These are phyloP conservation scores for Cornus controversa DNA, from an alignment of 148 eudicot genomes.

Conservation along the genomic window DNA sequence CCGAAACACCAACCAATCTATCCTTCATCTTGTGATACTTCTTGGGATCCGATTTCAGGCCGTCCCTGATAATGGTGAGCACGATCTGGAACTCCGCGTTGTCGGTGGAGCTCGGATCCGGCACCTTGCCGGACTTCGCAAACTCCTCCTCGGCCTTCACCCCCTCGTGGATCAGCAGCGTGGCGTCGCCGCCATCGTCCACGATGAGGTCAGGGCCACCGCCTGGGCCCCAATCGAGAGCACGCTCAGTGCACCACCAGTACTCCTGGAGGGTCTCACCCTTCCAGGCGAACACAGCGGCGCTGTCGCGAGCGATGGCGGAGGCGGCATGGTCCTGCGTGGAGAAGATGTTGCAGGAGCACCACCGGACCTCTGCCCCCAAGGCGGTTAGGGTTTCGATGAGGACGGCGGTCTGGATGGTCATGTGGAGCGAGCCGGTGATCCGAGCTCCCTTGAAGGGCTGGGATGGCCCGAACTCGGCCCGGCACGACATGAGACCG, in stretches of 20 bases:
- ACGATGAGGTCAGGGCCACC: constrained; percentile 93
- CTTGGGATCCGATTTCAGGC: constrained; percentile 74
- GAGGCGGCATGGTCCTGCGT: constrained; percentile 97
- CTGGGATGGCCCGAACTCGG: constrained; percentile 80
- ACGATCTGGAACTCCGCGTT: constrained; percentile 88
- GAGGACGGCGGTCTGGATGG: constrained; percentile 88
- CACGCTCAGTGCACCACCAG: constrained; percentile 96
- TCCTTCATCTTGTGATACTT: constrained; percentile 82
- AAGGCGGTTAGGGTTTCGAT: constrained; percentile 86
- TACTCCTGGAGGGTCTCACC: constrained; percentile 95
- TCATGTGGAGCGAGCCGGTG: constrained; percentile 91
- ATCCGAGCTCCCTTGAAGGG: constrained; percentile 85
- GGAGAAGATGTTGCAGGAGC: constrained; percentile 96
- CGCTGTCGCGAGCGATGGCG: constrained; percentile 84
- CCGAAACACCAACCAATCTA: constrained; percentile 85
- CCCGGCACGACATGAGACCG: constrained; percentile 72
- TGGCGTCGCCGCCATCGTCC: constrained; percentile 91
- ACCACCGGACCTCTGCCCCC: constrained; percentile 96
- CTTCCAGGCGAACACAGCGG: constrained; percentile 96
- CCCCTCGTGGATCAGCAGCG: constrained; percentile 90
- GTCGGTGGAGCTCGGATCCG: constrained; percentile 77
- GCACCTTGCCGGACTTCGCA: constrained; percentile 59
- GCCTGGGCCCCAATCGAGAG: constrained; percentile 81
- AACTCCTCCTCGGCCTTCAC: constrained; percentile 87
- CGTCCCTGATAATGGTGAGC: constrained; percentile 59